Percentiles rank a stretch among this genome's conserved stretches.
phyloP scores from a whole-genome alignment of 305 asterid genomes.

The Plantago coronopus region DNA sequence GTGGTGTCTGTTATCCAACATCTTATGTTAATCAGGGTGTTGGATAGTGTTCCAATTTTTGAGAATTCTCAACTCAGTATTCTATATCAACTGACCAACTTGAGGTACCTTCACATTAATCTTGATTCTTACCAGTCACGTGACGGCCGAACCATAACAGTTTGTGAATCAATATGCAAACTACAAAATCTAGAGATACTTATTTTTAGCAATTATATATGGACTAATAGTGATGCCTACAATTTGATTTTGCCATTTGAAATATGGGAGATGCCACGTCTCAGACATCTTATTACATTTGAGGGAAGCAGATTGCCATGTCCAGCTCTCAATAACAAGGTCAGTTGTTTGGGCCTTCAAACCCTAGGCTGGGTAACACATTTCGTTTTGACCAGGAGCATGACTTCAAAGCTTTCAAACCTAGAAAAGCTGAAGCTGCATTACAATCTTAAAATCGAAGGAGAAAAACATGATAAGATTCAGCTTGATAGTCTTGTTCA shows the following conservation, averaged over 20 bases:
- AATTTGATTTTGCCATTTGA: neutral
- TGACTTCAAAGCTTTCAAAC: constrained; percentile 1
- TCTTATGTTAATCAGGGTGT: constrained; percentile 11
- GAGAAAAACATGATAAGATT: neutral
- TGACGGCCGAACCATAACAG: no score
- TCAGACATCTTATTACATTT: neutral
- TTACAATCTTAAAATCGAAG: neutral
- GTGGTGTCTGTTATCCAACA: no score
- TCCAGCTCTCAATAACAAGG: neutral
- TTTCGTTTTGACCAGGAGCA: neutral
- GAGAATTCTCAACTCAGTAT: no score
- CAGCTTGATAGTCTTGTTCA: constrained; percentile 4
- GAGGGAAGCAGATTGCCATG: neutral
- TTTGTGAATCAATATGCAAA: no score
- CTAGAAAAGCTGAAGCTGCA: neutral
- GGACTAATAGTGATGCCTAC: no score
- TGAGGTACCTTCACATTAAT: no score
- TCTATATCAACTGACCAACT: neutral
- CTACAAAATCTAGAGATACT: neutral
- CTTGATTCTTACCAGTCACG: no score
- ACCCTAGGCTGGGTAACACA: neutral
- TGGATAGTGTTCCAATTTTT: neutral
- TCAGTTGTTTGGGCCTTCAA: neutral
- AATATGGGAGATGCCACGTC: constrained; percentile 15
- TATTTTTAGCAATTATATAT: neutral